phyloP scores from a whole-genome alignment of 768 basidiomycete species.

The Pleurotus citrinopileatus region DNA sequence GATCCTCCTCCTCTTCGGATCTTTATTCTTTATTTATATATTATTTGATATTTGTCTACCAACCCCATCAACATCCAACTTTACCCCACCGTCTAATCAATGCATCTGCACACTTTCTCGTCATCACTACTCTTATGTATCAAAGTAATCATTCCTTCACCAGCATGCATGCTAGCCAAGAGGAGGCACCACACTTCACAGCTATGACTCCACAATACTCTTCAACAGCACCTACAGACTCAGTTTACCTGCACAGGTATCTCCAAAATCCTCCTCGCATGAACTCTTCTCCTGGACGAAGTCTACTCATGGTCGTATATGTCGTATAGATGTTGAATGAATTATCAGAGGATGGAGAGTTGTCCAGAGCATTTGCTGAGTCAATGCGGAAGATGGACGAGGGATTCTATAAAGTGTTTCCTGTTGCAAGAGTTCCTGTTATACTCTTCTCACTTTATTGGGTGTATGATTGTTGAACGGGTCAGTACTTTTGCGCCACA shows the following conservation, averaged over 20 bases:
- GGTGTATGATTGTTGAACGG: not conserved
- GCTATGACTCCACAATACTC: not conserved
- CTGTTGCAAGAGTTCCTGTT: not conserved
- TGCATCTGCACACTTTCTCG: not conserved
- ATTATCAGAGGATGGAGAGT: not conserved
- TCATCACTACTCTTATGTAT: not conserved
- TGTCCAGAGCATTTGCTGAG: not conserved
- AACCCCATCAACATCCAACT: not conserved
- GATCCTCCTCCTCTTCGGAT: not conserved
- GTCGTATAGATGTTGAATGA: not conserved
- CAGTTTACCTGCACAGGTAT: not conserved
- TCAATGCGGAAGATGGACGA: slow-evolving; percentile 1
- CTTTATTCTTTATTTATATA: slow-evolving; percentile 5
- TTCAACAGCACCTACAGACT: not conserved
- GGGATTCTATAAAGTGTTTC: slow-evolving; percentile 3
- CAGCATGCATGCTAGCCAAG: not conserved
- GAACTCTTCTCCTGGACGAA: no score
- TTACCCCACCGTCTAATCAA: not conserved
- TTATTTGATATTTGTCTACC: not conserved
- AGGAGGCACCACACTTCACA: not conserved
- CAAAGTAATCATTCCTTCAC: not conserved
- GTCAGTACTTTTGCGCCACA: not conserved
- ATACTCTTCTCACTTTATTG: not conserved
- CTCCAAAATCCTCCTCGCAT: not conserved
- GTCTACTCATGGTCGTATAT: no score